These are phyloP conservation scores for Fusarium penzigii DNA, from an alignment of 2,329 filamentous ascomycete genomes.

Conservation along the genomic window DNA sequence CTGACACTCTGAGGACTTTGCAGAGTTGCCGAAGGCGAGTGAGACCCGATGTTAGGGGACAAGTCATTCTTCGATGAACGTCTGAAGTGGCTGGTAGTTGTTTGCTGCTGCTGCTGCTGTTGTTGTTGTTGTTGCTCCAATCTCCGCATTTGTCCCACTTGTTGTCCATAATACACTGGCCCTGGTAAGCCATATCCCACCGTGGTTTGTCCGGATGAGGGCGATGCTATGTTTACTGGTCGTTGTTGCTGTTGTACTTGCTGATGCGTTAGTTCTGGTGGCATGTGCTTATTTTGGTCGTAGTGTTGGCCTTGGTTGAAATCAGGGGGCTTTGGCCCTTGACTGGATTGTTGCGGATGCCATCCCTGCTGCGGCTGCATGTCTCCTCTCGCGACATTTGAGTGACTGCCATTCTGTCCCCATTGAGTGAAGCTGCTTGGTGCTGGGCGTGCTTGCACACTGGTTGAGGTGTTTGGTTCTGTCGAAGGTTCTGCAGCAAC, in stretches of 20 bases:
- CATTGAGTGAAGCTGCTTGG: constrained; percentile 12
- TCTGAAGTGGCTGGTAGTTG: constrained; percentile 18
- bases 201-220: constrained; percentile 1
- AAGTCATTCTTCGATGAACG: constrained; percentile 10
- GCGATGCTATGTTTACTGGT: constrained; percentile 7
- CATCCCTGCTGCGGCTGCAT: constrained; percentile 8
- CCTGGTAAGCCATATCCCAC: no score
- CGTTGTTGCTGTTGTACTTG: constrained; percentile 2
- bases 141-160: background rate
- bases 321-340: constrained; percentile 5
- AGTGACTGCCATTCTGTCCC: no score
- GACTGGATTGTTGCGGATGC: constrained; percentile 10
- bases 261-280: constrained; percentile 2
- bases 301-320: background rate
- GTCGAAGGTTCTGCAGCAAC: constrained; percentile 6
- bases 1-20: no score
- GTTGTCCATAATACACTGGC: background rate
- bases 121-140: constrained; percentile 14
- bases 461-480: constrained; percentile 13
- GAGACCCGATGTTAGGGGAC: constrained; percentile 9
- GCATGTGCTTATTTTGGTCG: constrained; percentile 13
- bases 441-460: constrained; percentile 8
- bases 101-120: constrained; percentile 18
- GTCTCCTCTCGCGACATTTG: background rate
- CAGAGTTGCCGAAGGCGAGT: background rate